phyloP scores from a whole-genome alignment of 1,284 basidiomycete genomes.

The Cryptococcus hybrid region DNA sequence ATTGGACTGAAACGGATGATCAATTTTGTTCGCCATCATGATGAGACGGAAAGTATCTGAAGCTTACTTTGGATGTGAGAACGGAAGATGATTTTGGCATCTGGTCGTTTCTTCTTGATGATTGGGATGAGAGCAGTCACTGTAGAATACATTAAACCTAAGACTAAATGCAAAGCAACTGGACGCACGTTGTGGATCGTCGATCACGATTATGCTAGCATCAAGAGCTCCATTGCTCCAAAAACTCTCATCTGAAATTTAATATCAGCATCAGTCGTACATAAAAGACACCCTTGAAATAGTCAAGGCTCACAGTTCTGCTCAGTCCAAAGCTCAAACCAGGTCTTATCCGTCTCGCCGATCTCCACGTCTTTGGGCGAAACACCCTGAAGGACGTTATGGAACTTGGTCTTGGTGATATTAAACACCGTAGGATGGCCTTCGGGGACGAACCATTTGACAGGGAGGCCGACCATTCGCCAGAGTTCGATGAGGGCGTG shows the following conservation, averaged over 20 bases:
- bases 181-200: conserved; percentile 55
- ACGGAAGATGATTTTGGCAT: conserved; percentile 79
- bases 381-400: conserved; percentile 60
- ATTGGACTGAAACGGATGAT: conserved; percentile 26
- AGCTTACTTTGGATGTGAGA: conserved; percentile 83
- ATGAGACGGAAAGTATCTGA: neutral
- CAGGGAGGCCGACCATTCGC: conserved; percentile 69
- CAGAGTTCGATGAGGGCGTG: conserved; percentile 82
- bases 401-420: conserved; percentile 79
- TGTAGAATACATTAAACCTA: conserved; percentile 4
- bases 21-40: neutral
- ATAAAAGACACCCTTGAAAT: conserved; percentile 33
- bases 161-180: neutral
- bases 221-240: conserved; percentile 69
- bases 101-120: conserved; percentile 73
- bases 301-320: conserved; percentile 53
- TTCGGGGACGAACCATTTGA: conserved; percentile 75
- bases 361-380: conserved; percentile 69
- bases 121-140: conserved; percentile 73
- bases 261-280: conserved; percentile 2
- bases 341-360: conserved; percentile 67
- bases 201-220: conserved; percentile 61
- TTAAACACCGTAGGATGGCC: conserved; percentile 83
- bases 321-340: conserved; percentile 72
- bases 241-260: conserved; percentile 54